Conservation (phyloP, 2,329 filamentous ascomycete species). For the Aspergillus hortae region DNA sequence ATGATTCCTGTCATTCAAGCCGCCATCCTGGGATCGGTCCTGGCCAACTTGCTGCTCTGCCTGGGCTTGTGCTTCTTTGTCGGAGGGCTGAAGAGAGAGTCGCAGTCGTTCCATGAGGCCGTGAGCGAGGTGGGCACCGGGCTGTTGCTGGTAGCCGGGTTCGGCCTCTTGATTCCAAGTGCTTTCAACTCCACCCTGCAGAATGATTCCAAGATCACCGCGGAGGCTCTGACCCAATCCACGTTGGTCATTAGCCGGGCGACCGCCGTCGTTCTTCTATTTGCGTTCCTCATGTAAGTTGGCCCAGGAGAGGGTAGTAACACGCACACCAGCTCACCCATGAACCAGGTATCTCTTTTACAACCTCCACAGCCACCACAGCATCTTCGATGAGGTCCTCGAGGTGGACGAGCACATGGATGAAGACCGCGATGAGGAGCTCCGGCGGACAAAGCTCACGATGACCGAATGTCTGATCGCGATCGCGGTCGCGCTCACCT, state of each 20-base stretch:
- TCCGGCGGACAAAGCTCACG: constrained; percentile 65
- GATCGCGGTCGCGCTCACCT: constrained; percentile 60
- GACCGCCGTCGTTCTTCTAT: constrained; percentile 66
- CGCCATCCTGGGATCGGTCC: constrained; percentile 76
- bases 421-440: constrained; percentile 59
- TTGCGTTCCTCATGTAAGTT: constrained; percentile 62
- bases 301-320: not conserved
- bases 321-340: constrained; percentile 5
- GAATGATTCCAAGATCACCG: constrained; percentile 40
- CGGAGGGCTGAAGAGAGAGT: constrained; percentile 65
- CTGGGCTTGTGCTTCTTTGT: constrained; percentile 76
- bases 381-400: constrained; percentile 71
- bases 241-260: constrained; percentile 66
- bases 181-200: constrained; percentile 46
- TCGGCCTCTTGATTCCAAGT: constrained; percentile 43
- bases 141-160: constrained; percentile 72
- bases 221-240: constrained; percentile 46
- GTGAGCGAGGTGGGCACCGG: constrained; percentile 77
- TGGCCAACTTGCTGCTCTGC: constrained; percentile 78
- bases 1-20: constrained; percentile 70
- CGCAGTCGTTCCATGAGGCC: constrained; percentile 68
- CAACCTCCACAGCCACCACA: constrained; percentile 72
- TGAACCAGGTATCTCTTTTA: constrained; percentile 56
- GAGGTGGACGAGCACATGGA: constrained; percentile 67
- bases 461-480: constrained; percentile 68